A percentile compares a stretch with the other conserved stretches of the same genome.
These are phyloP conservation scores for Rubia tinctorum DNA, from an alignment of 305 asterid species.

Conservation along the genomic window DNA sequence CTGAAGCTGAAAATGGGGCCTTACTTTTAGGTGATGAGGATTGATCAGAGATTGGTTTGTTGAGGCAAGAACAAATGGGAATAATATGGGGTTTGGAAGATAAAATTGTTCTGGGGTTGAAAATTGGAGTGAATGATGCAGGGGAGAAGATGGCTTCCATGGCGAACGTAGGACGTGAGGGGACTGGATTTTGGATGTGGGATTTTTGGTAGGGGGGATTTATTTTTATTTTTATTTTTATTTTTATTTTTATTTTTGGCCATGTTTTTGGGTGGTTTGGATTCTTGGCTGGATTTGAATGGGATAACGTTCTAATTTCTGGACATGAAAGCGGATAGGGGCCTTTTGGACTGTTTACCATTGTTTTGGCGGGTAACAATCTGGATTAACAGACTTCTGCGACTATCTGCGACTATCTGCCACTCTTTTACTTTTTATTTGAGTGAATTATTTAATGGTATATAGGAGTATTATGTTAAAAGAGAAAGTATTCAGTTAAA, in stretches of 20 bases:
- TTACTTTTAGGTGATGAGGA: constrained; percentile 25
- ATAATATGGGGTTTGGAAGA: constrained; percentile 8
- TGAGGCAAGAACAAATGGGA: neutral
- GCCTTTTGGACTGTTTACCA: constrained; percentile 8
- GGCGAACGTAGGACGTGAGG: constrained; percentile 23
- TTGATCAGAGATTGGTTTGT: constrained; percentile 26
- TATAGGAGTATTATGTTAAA: no score
- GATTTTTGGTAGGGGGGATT: neutral
- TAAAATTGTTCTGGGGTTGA: constrained; percentile 49
- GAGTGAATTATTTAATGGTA: no score
- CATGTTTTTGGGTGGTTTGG: constrained; percentile 21
- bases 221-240: neutral
- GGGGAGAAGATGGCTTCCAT: constrained; percentile 94
- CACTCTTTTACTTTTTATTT: no score
- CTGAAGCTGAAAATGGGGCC: constrained; percentile 25
- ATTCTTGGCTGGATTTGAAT: constrained; percentile 17
- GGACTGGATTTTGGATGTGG: constrained; percentile 29
- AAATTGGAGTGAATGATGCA: constrained; percentile 53
- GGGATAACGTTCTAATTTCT: constrained; percentile 18
- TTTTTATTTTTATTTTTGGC: constrained; percentile 4
- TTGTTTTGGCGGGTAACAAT: constrained; percentile 4
- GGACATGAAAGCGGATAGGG: constrained; percentile 10
- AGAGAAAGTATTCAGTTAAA: no score
- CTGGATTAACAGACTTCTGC: neutral
- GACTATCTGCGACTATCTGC: no score